These are phyloP conservation scores for Fraxinus ornus DNA, from an alignment of 305 asterid genomes.

Conservation along the genomic window DNA sequence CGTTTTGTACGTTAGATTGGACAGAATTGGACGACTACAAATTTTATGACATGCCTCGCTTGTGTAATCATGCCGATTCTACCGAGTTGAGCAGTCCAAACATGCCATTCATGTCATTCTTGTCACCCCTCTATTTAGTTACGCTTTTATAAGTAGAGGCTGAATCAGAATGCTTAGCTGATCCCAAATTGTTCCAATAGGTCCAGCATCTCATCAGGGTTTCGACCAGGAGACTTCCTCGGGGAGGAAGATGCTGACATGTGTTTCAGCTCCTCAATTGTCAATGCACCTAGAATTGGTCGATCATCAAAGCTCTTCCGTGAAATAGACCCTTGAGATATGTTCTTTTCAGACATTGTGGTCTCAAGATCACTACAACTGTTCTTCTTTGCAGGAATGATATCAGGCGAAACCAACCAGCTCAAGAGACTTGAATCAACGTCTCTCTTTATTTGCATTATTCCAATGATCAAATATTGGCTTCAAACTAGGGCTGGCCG, in stretches of 20 bases:
- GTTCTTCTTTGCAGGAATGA: slow-evolving; percentile 37
- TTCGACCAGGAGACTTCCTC: slow-evolving; percentile 34
- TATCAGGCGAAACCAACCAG: slow-evolving; percentile 71
- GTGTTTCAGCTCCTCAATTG: slow-evolving; percentile 78
- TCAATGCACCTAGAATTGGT: slow-evolving; percentile 91
- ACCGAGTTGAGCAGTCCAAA: no score
- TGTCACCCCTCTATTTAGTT: no score
- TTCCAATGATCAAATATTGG: slow-evolving; percentile 36
- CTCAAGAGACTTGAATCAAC: slow-evolving; percentile 88
- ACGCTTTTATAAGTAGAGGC: no score
- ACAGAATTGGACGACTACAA: no score
- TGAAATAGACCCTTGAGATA: slow-evolving; percentile 46
- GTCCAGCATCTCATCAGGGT: slow-evolving; percentile 71
- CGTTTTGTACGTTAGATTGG: no score
- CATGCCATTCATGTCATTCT: no score
- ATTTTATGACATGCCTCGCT: no score
- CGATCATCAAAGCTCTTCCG: slow-evolving; percentile 67
- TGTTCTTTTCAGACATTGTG: slow-evolving; percentile 29
- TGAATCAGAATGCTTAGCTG: no score
- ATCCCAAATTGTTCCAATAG: no score
- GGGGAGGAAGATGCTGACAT: slow-evolving; percentile 58
- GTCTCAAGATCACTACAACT: slow-evolving; percentile 40
- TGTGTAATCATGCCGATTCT: no score
- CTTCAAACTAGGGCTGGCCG: slow-evolving; percentile 38
- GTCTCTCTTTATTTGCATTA: slow-evolving; percentile 44